Percentiles rank a stretch among this genome's conserved stretches.
phyloP scores from a whole-genome alignment of 2,329 filamentous ascomycete species.

The Botrytis cinerea region DNA sequence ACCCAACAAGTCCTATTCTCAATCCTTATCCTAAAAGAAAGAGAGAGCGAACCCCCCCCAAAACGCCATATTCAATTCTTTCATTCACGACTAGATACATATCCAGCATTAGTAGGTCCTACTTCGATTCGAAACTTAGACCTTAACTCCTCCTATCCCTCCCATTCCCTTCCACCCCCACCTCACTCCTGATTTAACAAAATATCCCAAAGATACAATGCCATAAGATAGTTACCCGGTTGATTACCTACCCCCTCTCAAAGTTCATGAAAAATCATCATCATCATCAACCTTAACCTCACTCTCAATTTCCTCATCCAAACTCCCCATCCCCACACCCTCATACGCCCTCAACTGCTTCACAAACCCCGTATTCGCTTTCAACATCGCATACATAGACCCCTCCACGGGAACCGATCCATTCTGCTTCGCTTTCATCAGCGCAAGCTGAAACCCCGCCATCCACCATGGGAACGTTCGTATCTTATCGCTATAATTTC shows the following conservation, averaged over 20 bases:
- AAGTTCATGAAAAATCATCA: not conserved
- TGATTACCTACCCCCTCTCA: not conserved
- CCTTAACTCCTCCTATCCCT: not conserved
- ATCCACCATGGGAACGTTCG: conserved; percentile 37
- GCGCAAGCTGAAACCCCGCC: conserved; percentile 37
- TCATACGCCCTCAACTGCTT: conserved; percentile 8
- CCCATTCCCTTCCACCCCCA: not conserved
- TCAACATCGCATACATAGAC: conserved; percentile 32
- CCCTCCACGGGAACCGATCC: conserved; percentile 21
- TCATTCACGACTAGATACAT: not conserved
- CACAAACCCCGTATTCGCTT: conserved; percentile 27
- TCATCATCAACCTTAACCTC: not conserved
- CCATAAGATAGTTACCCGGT: not conserved
- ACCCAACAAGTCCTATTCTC: not conserved
- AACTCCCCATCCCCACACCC: not conserved
- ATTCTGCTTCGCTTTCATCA: conserved; percentile 32
- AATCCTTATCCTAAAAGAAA: not conserved
- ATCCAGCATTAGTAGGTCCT: not conserved
- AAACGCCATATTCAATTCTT: not conserved
- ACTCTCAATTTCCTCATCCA: not conserved
- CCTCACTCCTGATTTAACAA: not conserved
- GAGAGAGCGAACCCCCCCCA: too few relatives aligned
- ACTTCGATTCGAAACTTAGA: not conserved
- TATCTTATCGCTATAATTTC: not conserved
- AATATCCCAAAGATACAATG: not conserved